phyloP scores from a whole-genome alignment of 2,329 filamentous ascomycete genomes.

The Geoglossum cookeanum region DNA sequence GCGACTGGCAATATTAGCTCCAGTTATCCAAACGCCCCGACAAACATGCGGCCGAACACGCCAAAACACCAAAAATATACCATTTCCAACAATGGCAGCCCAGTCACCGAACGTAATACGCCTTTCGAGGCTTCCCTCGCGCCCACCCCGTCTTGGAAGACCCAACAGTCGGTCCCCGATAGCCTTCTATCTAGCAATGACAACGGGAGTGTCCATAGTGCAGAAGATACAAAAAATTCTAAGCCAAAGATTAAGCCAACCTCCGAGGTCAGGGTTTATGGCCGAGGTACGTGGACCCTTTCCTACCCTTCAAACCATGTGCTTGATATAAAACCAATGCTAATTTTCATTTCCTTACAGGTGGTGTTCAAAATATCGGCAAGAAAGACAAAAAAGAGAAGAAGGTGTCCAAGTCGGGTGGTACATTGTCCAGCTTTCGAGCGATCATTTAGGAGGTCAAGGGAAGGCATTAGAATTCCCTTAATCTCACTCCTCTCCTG shows the following conservation, averaged over 20 bases:
- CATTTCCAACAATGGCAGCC: neutral
- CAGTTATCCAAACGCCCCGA: neutral
- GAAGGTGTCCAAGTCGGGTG: neutral
- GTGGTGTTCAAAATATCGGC: slow-evolving; percentile 34
- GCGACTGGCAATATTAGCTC: neutral
- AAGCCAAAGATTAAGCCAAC: slow-evolving; percentile 28
- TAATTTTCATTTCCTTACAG: slow-evolving; percentile 14
- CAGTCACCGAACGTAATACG: neutral
- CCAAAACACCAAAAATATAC: slow-evolving; percentile 1
- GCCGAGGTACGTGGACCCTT: slow-evolving; percentile 28
- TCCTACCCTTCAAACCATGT: neutral
- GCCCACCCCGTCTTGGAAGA: slow-evolving; percentile 2
- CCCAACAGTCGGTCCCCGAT: slow-evolving; percentile 6
- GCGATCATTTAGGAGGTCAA: neutral
- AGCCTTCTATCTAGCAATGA: slow-evolving; percentile 6
- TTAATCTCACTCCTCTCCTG: neutral
- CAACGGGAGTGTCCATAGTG: neutral
- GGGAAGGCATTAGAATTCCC: neutral
- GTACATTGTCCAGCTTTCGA: neutral
- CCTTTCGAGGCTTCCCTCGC: slow-evolving; percentile 4
- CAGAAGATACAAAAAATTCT: slow-evolving; percentile 3
- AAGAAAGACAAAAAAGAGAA: slow-evolving; percentile 21
- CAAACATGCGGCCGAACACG: slow-evolving; percentile 5
- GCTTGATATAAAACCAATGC: neutral
- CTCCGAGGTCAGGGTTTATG: slow-evolving; percentile 32